Percentiles rank a stretch among this genome's conserved stretches.
These are phyloP conservation scores for Schrenkiella parvula DNA, from an alignment of 345 rosid genomes.

Conservation along the genomic window DNA sequence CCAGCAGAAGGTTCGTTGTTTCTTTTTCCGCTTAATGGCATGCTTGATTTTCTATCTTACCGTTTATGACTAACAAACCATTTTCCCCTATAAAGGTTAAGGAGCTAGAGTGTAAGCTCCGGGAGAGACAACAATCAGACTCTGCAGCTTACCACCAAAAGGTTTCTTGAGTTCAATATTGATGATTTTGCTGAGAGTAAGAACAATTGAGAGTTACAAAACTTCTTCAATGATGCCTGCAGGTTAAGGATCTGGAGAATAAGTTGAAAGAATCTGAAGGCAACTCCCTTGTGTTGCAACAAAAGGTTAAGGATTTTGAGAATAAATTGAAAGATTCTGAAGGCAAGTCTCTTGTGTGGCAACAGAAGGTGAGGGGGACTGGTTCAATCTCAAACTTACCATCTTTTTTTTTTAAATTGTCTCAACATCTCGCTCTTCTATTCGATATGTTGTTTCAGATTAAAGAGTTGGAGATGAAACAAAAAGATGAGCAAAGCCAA, in stretches of 20 bases:
- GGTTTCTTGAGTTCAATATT: conserved; percentile 37
- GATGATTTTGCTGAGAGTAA: not conserved
- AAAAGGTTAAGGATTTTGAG: conserved; percentile 63
- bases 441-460: conserved; percentile 39
- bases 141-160: conserved; percentile 47
- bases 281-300: conserved; percentile 43
- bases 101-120: conserved; percentile 66
- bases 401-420: not conserved
- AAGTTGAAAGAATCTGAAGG: conserved; percentile 62
- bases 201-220: not conserved
- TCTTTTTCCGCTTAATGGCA: not conserved
- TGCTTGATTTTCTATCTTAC: not conserved
- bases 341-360: conserved; percentile 40
- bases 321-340: conserved; percentile 60
- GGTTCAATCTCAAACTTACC: not conserved
- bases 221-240: conserved; percentile 11
- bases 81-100: conserved; percentile 42
- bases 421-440: not conserved
- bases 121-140: conserved; percentile 58
- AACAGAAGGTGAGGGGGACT: conserved; percentile 51
- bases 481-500: conserved; percentile 52
- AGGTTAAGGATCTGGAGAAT: conserved; percentile 72
- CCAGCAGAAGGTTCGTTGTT: conserved; percentile 61
- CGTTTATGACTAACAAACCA: conserved; percentile 22
- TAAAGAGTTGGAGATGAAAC: conserved; percentile 59